Evolutionary conservation across 345 rosid species (phyloP).

Genomic region (Crucihimalaya himalaica): DNA sequence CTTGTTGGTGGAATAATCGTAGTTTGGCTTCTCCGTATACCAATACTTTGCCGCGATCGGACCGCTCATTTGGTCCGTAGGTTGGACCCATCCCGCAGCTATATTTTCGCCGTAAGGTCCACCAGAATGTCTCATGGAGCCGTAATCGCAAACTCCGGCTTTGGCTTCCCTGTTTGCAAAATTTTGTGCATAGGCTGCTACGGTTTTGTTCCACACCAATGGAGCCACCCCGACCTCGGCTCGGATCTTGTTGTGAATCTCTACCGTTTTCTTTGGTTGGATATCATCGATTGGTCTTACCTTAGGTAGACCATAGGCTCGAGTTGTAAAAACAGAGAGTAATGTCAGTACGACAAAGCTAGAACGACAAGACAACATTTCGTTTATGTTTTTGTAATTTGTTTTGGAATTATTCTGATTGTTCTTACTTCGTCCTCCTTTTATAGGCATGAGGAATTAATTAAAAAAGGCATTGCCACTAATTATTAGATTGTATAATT

Average conservation of each 20-base stretch:
- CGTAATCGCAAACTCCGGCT: slow-evolving; percentile 38
- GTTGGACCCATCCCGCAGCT: slow-evolving; percentile 43
- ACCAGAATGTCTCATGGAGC: slow-evolving; percentile 40
- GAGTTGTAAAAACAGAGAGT: neutral
- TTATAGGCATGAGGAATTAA: slow-evolving; percentile 14
- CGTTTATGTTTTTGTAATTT: neutral
- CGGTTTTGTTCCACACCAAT: slow-evolving; percentile 47
- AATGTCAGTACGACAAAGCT: slow-evolving; percentile 12
- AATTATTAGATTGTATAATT: neutral
- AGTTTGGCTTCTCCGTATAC: slow-evolving; percentile 55
- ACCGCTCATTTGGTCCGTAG: slow-evolving; percentile 37
- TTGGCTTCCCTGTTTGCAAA: slow-evolving; percentile 36
- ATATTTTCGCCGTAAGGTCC: slow-evolving; percentile 63
- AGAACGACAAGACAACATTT: slow-evolving; percentile 2
- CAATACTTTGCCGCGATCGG: slow-evolving; percentile 49
- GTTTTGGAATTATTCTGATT: slow-evolving; percentile 12
- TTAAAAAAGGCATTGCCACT: neutral
- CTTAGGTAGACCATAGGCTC: slow-evolving; percentile 17
- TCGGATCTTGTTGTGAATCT: slow-evolving; percentile 53
- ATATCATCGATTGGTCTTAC: slow-evolving; percentile 39
- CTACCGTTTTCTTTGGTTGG: slow-evolving; percentile 40
- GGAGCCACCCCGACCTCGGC: slow-evolving; percentile 48
- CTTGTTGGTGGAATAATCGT: slow-evolving; percentile 49
- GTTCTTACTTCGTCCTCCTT: neutral
- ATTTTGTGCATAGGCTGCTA: slow-evolving; percentile 49